Base-by-base conservation (phyloP, 1,139 yeast species). In the Starmera stellimalicola region DNA sequence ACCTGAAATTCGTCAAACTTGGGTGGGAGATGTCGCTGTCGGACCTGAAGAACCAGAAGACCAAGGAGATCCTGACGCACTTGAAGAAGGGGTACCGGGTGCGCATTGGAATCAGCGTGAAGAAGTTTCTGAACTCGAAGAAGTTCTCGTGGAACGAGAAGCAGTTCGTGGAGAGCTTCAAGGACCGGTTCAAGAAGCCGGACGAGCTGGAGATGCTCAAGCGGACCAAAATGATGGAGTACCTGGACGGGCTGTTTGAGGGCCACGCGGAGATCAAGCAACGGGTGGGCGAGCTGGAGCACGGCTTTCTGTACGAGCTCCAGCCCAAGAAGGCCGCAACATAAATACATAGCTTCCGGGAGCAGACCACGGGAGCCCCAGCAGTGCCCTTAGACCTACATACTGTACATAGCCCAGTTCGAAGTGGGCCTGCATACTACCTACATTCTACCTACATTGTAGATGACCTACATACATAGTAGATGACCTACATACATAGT, bases 21-120 rank as follows among this genome's bases (percentile, higher is more conserved):
- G 58, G 69, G 3, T 67, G 73, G 73, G 61, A 60, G 30, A 67
- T 67, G 7, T 59, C 59, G 9, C 48, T 52, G 18, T 58, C 57
- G 29, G 73, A 67, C 45, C 46, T 67, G 19, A 44, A 41, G n/a
- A 58, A 59, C 16, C 73, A 67, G 36, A 68, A 67, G 42, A 50
- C 54, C 3, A 57, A 60, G 37, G 73, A 67, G 38, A 62, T 68
- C n/a, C 41, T 48, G 16, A 42, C 48, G 3, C 60, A 60, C 24
- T 39, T 66, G 37, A 52, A 55, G 26, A 63, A 58, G 33, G 69
- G 68, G 5, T 47, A 48, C 27, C 59, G 56, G 26, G 54, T 67
- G 5, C 50, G 53, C 8, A 47, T 67, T 14, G 56, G 58, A 12
- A 43, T 68, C 15, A 69, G 61, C 31, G 48, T 55, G 5, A 57